Evolutionary conservation across 2,329 filamentous ascomycete genomes (phyloP), one percentile per base, ranked within the genome.

Genomic region (Sordariomycetes sp.): DNA sequence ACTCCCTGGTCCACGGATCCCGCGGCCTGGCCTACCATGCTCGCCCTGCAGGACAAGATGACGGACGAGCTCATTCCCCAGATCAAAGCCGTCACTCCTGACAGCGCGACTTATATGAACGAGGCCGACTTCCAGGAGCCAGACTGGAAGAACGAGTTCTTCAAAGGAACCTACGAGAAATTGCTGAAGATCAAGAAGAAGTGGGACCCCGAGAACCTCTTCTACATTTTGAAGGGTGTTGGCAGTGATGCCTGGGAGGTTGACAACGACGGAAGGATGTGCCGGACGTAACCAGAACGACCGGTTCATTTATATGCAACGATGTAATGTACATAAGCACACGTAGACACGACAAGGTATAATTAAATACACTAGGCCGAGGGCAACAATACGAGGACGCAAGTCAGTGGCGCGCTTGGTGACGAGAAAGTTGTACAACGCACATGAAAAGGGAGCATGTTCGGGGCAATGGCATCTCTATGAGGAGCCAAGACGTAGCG

Each of bases 201-300:
- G 45, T 74, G 64, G 42, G 72, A 74, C 42, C 54, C 63, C 2
- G 34, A 52, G 1, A 45, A 48, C 3, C 37, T 75, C 6, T 70
- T 70, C 23, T 69, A 70, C 34, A 66, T 61, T 9, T 46, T 45
- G 6, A 63, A 58, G n/a, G 63, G 56, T 4, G 70, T 75, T 6
- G 70, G 69, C 0, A 70, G 65, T 36, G 70, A 75, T 33, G 45
- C 44, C n/a, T 75, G 68, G 68, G 42, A 35, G 16, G 53, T 63
- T 7, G 50, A 47, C 5, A 53, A 47, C 6, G 41, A 54, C 35
- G 66, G 65, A 8, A 54, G 62, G 18, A 50, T 69, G 48, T 69
- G 66, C 39, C 18, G 33, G 20, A 4, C 5, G 25, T 28, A 16
- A 28, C 8, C 17, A n/a, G n/a, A n/a, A n/a, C n/a, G n/a, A n/a